These are phyloP conservation scores for Suillus sp. DNA, from an alignment of 768 basidiomycete genomes.

Conservation along the genomic window DNA sequence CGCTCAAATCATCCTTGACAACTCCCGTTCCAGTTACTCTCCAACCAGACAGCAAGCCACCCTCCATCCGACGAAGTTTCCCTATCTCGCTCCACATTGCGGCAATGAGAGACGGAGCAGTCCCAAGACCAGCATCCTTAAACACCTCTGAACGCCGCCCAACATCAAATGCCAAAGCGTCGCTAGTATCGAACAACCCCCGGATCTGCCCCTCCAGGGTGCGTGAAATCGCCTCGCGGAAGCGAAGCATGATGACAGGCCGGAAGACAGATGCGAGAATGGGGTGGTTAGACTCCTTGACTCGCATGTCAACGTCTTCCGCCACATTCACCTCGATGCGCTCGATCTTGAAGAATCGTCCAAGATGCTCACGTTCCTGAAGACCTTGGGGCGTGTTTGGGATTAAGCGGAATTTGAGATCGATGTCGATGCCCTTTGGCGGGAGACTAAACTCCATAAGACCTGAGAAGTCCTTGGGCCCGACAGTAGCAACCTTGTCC, in stretches of 20 bases:
- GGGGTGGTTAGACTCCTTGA: conserved; percentile 65
- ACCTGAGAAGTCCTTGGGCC: conserved; percentile 61
- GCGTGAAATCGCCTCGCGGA: conserved; percentile 62
- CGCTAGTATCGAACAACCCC: conserved; percentile 51
- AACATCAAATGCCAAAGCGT: conserved; percentile 62
- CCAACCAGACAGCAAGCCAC: conserved; percentile 44
- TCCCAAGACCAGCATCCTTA: conserved; percentile 57
- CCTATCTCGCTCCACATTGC: conserved; percentile 75
- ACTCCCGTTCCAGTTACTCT: conserved; percentile 65
- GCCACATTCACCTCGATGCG: conserved; percentile 54
- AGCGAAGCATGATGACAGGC: conserved; percentile 56
- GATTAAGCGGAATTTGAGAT: conserved; percentile 65
- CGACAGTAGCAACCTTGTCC: conserved; percentile 56
- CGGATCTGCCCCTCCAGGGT: conserved; percentile 59
- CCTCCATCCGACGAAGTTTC: conserved; percentile 43
- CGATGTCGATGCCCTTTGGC: conserved; percentile 66
- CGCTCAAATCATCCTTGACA: conserved; percentile 48
- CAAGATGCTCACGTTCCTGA: conserved; percentile 44
- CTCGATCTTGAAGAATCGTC: conserved; percentile 63
- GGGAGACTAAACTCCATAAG: conserved; percentile 64
- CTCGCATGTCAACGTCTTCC: conserved; percentile 53
- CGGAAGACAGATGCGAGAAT: conserved; percentile 63
- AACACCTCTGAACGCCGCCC: conserved; percentile 62
- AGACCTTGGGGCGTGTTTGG: conserved; percentile 47
- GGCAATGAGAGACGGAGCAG: conserved; percentile 51